Evolutionary conservation across 1,139 yeast genomes (phyloP).

Genomic region (Nematodospora anomalae): DNA sequence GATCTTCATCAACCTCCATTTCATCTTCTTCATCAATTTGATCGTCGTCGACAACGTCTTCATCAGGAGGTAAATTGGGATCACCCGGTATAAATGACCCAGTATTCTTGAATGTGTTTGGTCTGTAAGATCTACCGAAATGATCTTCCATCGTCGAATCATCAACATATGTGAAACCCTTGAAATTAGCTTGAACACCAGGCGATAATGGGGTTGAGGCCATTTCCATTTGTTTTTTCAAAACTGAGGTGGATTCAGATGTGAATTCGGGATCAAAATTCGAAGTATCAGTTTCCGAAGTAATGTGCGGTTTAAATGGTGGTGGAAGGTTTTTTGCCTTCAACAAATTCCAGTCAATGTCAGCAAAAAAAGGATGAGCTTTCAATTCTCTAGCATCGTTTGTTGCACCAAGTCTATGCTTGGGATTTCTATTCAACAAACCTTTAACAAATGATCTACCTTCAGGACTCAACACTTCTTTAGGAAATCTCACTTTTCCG

Average conservation of each 20-base stretch:
- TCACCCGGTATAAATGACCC: conserved; percentile 79
- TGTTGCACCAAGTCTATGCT: conserved; percentile 86
- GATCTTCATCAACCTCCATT: conserved; percentile 54
- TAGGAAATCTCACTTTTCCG: conserved; percentile 95
- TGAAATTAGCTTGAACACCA: conserved; percentile 92
- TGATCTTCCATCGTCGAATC: conserved; percentile 92
- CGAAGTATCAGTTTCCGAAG: conserved; percentile 89
- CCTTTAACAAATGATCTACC: conserved; percentile 96
- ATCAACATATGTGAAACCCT: conserved; percentile 94
- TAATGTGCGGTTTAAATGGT: conserved; percentile 91
- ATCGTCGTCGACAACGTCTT: conserved; percentile 78
- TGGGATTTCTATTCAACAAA: conserved; percentile 88
- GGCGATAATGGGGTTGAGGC: conserved; percentile 86
- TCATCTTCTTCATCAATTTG: conserved; percentile 61
- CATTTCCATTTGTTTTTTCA: conserved; percentile 66
- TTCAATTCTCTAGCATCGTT: conserved; percentile 90
- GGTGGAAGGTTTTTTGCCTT: conserved; percentile 88
- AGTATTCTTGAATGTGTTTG: conserved; percentile 53
- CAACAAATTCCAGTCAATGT: conserved; percentile 84
- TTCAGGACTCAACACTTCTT: conserved; percentile 86
- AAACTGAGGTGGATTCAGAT: conserved; percentile 79
- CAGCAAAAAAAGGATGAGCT: conserved; percentile 87
- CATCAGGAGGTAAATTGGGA: conserved; percentile 78
- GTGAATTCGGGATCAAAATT: conserved; percentile 98
- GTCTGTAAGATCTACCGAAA: conserved; percentile 50